A percentile compares a stretch with the other conserved stretches of the same genome.
These are phyloP conservation scores for Aspergillus intermedius DNA, from an alignment of 2,329 filamentous ascomycete species.

Conservation along the genomic window DNA sequence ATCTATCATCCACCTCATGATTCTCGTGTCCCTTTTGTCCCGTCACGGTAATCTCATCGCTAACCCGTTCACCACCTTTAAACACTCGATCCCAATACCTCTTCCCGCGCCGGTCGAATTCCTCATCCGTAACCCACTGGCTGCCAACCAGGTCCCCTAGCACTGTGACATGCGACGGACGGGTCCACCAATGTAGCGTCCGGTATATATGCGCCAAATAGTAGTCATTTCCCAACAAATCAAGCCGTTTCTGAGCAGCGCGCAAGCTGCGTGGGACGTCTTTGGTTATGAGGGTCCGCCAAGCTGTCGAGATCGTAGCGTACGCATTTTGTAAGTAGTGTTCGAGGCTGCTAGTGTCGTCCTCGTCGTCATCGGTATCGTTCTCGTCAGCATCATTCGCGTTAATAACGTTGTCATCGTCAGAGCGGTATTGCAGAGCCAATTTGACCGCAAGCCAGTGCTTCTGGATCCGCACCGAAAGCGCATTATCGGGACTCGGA, in stretches of 20 bases:
- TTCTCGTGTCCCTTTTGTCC: conserved; percentile 30
- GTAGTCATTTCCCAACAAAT: conserved; percentile 87
- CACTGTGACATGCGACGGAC: conserved; percentile 79
- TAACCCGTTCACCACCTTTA: conserved; percentile 57
- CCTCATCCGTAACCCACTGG: conserved; percentile 83
- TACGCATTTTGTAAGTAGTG: conserved; percentile 9
- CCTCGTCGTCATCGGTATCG: not conserved
- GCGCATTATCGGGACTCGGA: conserved; percentile 45
- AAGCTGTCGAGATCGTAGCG: conserved; percentile 15
- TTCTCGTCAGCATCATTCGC: not conserved
- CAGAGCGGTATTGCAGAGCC: conserved; percentile 4
- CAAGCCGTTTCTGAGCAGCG: conserved; percentile 69
- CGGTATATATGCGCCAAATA: conserved; percentile 92
- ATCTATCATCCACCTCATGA: conserved; percentile 25
- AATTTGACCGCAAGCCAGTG: conserved; percentile 26
- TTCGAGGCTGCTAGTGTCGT: not conserved
- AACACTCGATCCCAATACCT: conserved; percentile 81
- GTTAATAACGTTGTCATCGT: not conserved
- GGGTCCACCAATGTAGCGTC: conserved; percentile 73
- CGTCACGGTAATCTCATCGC: conserved; percentile 36
- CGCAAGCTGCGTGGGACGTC: conserved; percentile 64
- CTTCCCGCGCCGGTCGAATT: conserved; percentile 67
- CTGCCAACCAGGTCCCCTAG: conserved; percentile 88
- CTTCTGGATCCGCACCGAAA: conserved; percentile 34
- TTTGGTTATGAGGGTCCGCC: conserved; percentile 46